A percentile compares a stretch with the other conserved stretches of the same genome.
Conservation (phyloP, 2,329 filamentous ascomycete genomes). For the Neopestalotiopsis sp. region DNA sequence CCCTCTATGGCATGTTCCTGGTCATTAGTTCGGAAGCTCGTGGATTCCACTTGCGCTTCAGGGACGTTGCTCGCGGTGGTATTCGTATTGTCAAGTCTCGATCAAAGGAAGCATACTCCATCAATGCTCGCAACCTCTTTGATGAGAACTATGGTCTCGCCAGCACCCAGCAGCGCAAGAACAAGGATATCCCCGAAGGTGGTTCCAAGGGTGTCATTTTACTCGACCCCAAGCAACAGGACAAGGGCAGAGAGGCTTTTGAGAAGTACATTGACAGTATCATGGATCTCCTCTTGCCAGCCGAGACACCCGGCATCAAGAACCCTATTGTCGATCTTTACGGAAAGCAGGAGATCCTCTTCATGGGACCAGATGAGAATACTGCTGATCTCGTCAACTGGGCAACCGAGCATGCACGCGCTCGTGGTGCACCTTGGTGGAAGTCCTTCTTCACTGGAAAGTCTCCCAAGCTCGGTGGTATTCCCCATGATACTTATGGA, state of each 20-base stretch:
- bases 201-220: slow-evolving; percentile 98
- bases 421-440: slow-evolving; percentile 94
- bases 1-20: slow-evolving; percentile 97
- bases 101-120: slow-evolving; percentile 92
- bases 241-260: slow-evolving; percentile 89
- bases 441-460: slow-evolving; percentile 99
- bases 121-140: slow-evolving; percentile 95
- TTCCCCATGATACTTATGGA: slow-evolving; percentile 93
- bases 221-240: slow-evolving; percentile 91
- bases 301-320: slow-evolving; percentile 94
- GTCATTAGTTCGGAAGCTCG: slow-evolving; percentile 96
- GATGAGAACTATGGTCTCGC: slow-evolving; percentile 99
- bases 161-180: slow-evolving; percentile 98
- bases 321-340: slow-evolving; percentile 97
- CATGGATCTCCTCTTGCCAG: slow-evolving; percentile 88
- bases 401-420: slow-evolving; percentile 94
- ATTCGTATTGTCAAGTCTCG: slow-evolving; percentile 99
- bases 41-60: slow-evolving; percentile 96
- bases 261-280: slow-evolving; percentile 99
- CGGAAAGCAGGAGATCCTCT: slow-evolving; percentile 94
- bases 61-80: slow-evolving; percentile 94
- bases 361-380: slow-evolving; percentile 99
- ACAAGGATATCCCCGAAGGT: slow-evolving; percentile 99
- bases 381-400: slow-evolving; percentile 96
- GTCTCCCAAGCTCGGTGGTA: slow-evolving; percentile 92